Percentiles rank a stretch among this genome's conserved stretches.
These are phyloP conservation scores for Cladosporium austrohemisphaericum DNA, from an alignment of 2,329 filamentous ascomycete species.

Conservation along the genomic window DNA sequence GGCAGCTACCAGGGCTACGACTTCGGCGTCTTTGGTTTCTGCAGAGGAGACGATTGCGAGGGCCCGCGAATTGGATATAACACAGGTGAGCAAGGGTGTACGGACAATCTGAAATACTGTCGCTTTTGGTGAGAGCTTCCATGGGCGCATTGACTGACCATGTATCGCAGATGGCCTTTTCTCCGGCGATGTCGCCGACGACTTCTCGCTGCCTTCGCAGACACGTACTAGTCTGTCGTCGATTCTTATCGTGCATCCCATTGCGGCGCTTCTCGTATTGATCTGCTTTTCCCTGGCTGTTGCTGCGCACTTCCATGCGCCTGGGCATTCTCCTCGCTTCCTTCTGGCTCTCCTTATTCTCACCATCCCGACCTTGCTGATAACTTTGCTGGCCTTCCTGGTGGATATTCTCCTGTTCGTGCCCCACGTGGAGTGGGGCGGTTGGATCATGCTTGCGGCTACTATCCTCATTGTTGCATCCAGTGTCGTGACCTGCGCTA, in stretches of 20 bases:
- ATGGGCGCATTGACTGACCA: conserved; percentile 1
- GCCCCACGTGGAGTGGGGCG: conserved; percentile 88
- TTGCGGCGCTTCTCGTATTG: conserved; percentile 81
- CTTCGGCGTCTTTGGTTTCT: conserved; percentile 93
- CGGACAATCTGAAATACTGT: conserved; percentile 11
- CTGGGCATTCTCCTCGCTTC: conserved; percentile 86
- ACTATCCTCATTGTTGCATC: conserved; percentile 80
- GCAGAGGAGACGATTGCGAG: conserved; percentile 64
- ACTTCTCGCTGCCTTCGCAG: conserved; percentile 63
- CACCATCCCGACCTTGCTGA: conserved; percentile 76
- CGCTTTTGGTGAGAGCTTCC: neutral
- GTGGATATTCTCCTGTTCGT: conserved; percentile 93
- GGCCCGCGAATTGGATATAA: conserved; percentile 79
- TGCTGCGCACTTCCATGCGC: conserved; percentile 78
- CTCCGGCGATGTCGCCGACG: conserved; percentile 40
- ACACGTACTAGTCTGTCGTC: conserved; percentile 70
- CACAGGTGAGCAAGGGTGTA: conserved; percentile 57
- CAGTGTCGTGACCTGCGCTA: conserved; percentile 84
- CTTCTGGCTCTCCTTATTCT: conserved; percentile 82
- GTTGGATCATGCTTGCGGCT: conserved; percentile 85
- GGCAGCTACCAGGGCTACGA: conserved; percentile 71
- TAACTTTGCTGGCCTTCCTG: conserved; percentile 81
- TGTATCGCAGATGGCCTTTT: conserved; percentile 45
- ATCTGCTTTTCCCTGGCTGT: conserved; percentile 77
- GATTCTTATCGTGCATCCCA: conserved; percentile 87